Evolutionary conservation across 1,139 yeast genomes (phyloP).

Genomic region (Geotrichum bryndzae): DNA sequence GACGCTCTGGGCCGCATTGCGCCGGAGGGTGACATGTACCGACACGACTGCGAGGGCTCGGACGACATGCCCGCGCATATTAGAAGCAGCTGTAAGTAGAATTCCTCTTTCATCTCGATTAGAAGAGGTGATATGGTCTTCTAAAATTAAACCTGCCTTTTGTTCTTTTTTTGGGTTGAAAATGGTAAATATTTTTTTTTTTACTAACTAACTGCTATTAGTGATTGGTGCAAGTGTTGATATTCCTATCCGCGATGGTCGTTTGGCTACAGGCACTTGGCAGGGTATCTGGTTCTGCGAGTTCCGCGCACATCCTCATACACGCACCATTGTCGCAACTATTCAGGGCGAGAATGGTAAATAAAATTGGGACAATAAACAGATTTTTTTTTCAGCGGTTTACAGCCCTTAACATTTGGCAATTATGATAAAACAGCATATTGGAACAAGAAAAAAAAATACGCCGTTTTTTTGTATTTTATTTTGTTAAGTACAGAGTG

Average conservation of each 20-base stretch:
- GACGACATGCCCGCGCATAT: constrained; percentile 85
- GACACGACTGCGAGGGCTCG: constrained; percentile 67
- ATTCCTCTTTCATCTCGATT: neutral
- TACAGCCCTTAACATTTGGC: no score
- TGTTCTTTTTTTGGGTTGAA: neutral
- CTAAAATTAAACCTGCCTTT: neutral
- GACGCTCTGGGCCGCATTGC: constrained; percentile 57
- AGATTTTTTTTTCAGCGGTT: no score
- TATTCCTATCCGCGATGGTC: constrained; percentile 65
- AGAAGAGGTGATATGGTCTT: neutral
- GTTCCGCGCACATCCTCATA: constrained; percentile 58
- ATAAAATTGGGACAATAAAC: no score
- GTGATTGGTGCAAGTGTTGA: constrained; percentile 60
- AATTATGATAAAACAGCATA: no score
- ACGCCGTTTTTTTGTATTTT: no score
- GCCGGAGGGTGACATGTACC: constrained; percentile 60
- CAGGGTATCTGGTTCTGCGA: constrained; percentile 76
- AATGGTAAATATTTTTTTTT: no score
- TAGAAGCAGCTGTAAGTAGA: constrained; percentile 43
- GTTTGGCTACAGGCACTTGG: constrained; percentile 73
- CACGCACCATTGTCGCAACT: constrained; percentile 65
- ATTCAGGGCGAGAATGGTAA: constrained; percentile 49
- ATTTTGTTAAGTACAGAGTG: no score
- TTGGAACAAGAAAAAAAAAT: no score
- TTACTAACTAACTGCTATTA: neutral